Evolutionary conservation across 805 yeast genomes (phyloP), one percentile per base, ranked within the genome.

Genomic region (Myxozyma udenii): DNA sequence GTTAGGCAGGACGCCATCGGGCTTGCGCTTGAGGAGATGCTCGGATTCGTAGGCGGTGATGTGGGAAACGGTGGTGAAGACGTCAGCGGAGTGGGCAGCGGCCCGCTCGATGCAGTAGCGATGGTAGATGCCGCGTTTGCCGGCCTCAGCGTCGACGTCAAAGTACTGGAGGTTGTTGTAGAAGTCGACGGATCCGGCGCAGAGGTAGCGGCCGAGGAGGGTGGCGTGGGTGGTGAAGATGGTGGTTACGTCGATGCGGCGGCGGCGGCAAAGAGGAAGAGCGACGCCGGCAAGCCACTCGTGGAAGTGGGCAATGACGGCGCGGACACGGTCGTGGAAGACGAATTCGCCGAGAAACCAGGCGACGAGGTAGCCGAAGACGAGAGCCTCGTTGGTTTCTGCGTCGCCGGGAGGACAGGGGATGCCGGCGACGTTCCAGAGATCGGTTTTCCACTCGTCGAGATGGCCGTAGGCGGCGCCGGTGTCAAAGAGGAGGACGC

Each of bases 201-300:
- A 91, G 57, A 91, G 72, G 68, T 91, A 91, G 62, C 98, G 81
- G 38, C 98, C 98, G 60, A 93, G 77, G 57, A 91, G 74, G 9
- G 98, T 91, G 2, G 98, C 98, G 70, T 91, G 98, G 21, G 98
- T 91, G 36, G 98, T 91, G 76, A 91, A 91, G 58, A 91, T 85
- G 23, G 98, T 90, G 53, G 96, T 88, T 54, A 88, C 89, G 65
- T 91, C 98, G 53, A 91, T 84, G 64, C 88, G 79, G 64, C 98
- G 81, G 69, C 87, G 87, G 64, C 96, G 77, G 68, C 96, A 89
- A 51, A 91, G 74, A 0, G 98, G 97, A 54, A 93, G 74, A 0
- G 95, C 96, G 41, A 93, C 89, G 62, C 98, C 97, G 1, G 98
- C 97, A 52, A 91, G 78, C 98, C 98, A 91, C 73, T 91, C 98